phyloP scores from a whole-genome alignment of 768 basidiomycete species.

The Russula griseocarnosa region DNA sequence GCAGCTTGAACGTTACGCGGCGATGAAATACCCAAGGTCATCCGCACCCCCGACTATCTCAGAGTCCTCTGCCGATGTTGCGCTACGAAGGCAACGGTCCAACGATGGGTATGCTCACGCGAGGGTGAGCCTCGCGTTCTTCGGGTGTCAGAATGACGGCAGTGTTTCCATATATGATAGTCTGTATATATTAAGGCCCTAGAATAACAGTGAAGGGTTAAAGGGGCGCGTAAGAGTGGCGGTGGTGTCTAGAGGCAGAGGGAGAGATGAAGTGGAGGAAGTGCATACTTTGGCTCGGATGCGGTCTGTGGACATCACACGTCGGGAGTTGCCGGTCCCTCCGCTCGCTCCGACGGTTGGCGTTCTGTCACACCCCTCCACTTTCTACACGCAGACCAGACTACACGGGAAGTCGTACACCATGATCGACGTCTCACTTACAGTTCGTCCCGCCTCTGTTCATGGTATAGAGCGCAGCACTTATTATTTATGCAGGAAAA shows the following conservation, averaged over 20 bases:
- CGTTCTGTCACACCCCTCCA: background rate
- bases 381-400: slow-evolving; percentile 11
- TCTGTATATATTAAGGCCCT: slow-evolving; percentile 85
- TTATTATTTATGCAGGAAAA: slow-evolving; percentile 43
- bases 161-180: slow-evolving; percentile 94
- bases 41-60: slow-evolving; percentile 87
- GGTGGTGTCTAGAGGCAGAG: slow-evolving; percentile 11
- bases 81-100: slow-evolving; percentile 96
- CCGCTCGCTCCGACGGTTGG: background rate
- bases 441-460: slow-evolving; percentile 42
- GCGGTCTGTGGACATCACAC: slow-evolving; percentile 53
- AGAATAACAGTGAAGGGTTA: slow-evolving; percentile 13
- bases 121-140: slow-evolving; percentile 56
- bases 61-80: slow-evolving; percentile 66
- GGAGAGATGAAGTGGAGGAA: background rate
- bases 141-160: slow-evolving; percentile 71
- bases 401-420: background rate
- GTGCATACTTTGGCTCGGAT: slow-evolving; percentile 69
- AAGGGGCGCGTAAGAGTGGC: background rate
- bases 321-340: slow-evolving; percentile 7
- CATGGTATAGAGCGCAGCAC: background rate
- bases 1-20: slow-evolving; percentile 93
- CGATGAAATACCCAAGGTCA: slow-evolving; percentile 91
- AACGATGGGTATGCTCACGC: slow-evolving; percentile 87
- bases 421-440: slow-evolving; percentile 64